Evolutionary conservation across 192 early-diverging fungal genomes (phyloP).

Genomic region (Kappamyces sp.): DNA sequence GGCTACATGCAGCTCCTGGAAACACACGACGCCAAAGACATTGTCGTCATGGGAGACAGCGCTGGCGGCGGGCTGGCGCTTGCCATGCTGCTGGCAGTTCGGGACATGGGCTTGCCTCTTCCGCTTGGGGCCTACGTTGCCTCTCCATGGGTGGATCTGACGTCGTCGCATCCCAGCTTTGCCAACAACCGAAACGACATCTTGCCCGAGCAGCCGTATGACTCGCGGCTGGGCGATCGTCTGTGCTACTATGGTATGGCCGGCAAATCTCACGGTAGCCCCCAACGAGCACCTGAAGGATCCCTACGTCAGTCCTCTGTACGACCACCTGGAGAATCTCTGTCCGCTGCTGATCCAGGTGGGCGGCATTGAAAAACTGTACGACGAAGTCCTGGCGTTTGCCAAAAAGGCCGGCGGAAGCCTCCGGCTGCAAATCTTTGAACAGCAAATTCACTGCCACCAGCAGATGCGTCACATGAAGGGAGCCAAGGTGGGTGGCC

Average conservation of each 20-base stretch:
- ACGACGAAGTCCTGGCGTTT: slow-evolving; percentile 19
- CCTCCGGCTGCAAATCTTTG: too few species aligned
- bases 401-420: neutral
- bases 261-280: too few species aligned
- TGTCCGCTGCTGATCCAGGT: slow-evolving; percentile 22
- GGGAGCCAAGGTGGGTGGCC: too few species aligned
- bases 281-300: neutral
- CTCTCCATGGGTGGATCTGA: slow-evolving; percentile 15
- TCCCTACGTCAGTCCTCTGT: neutral
- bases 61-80: slow-evolving; percentile 13
- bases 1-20: slow-evolving; percentile 13
- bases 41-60: slow-evolving; percentile 5
- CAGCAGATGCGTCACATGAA: too few species aligned
- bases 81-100: slow-evolving; percentile 30
- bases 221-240: neutral
- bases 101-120: slow-evolving; percentile 38
- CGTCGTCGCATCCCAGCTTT: neutral
- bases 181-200: neutral
- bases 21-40: slow-evolving; percentile 4
- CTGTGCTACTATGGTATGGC: slow-evolving; percentile 6
- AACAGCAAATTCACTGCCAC: too few species aligned
- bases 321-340: neutral
- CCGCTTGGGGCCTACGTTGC: slow-evolving; percentile 28
- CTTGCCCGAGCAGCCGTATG: neutral
- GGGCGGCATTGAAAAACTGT: slow-evolving; percentile 10